A percentile compares a stretch with the other conserved stretches of the same genome.
These are phyloP conservation scores for Colletotrichum somersetense DNA, from an alignment of 2,329 filamentous ascomycete species.

Conservation along the genomic window DNA sequence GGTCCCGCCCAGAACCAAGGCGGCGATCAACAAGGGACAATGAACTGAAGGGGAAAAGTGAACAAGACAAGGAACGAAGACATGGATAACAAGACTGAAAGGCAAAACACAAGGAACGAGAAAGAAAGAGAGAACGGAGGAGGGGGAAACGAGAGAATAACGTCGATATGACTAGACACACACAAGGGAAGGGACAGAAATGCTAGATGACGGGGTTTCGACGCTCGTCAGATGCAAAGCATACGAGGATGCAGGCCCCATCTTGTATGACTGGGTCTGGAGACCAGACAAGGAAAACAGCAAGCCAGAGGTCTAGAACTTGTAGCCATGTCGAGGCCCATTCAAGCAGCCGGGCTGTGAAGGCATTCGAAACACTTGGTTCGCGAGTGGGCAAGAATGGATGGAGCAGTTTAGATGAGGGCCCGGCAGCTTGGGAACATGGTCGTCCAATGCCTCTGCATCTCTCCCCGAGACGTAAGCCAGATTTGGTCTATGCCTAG, in stretches of 20 bases:
- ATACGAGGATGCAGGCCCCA: conserved; percentile 24
- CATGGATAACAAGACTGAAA: conserved; percentile 21
- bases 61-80: conserved; percentile 15
- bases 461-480: not conserved
- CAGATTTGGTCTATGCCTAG: not conserved
- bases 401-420: conserved; percentile 25
- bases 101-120: conserved; percentile 28
- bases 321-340: conserved; percentile 28
- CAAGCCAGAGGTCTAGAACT: conserved; percentile 23
- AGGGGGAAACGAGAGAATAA: conserved; percentile 23
- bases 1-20: conserved; percentile 13
- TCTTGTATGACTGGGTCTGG: conserved; percentile 38
- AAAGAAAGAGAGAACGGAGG: conserved; percentile 21
- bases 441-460: conserved; percentile 33
- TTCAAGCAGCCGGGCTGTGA: conserved; percentile 34
- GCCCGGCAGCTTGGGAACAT: conserved; percentile 24
- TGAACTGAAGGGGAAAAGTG: conserved; percentile 17
- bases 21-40: conserved; percentile 17
- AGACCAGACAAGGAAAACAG: not conserved
- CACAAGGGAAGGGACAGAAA: not conserved
- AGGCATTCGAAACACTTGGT: conserved; percentile 36
- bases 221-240: conserved; percentile 34
- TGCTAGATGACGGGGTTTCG: conserved; percentile 26
- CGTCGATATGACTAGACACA: conserved; percentile 36
- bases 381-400: conserved; percentile 19